Conservation (phyloP, 352 stramenopile genomes). For the Thalassiosira pacifica region DNA sequence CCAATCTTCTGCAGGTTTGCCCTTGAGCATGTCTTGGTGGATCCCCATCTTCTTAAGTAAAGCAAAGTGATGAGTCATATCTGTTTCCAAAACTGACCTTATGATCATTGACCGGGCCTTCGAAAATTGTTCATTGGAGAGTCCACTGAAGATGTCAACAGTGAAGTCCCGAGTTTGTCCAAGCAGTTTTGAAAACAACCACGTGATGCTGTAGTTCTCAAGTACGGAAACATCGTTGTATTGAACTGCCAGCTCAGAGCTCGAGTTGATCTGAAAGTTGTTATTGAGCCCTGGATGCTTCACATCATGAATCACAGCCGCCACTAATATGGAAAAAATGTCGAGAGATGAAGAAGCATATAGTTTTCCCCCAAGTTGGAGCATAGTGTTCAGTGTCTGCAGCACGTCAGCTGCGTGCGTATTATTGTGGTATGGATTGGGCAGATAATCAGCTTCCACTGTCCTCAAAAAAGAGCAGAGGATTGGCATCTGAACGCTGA, state of each 20-base stretch:
- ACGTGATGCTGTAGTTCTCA: slow-evolving; percentile 84
- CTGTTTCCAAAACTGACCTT: slow-evolving; percentile 78
- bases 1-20: slow-evolving; percentile 46
- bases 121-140: slow-evolving; percentile 51
- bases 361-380: slow-evolving; percentile 60
- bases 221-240: slow-evolving; percentile 94
- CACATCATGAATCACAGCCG: slow-evolving; percentile 92
- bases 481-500: slow-evolving; percentile 58
- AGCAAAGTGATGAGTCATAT: slow-evolving; percentile 85
- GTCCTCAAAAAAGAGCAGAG: slow-evolving; percentile 69
- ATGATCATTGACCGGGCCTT: slow-evolving; percentile 73
- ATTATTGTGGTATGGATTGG: slow-evolving; percentile 79
- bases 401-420: slow-evolving; percentile 73
- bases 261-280: slow-evolving; percentile 89
- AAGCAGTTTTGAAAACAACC: slow-evolving; percentile 66
- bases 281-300: slow-evolving; percentile 93
- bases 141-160: slow-evolving; percentile 69
- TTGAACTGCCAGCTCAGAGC: slow-evolving; percentile 89
- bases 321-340: slow-evolving; percentile 86
- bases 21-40: slow-evolving; percentile 52
- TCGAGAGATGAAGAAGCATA: slow-evolving; percentile 58
- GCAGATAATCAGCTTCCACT: slow-evolving; percentile 66
- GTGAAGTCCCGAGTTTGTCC: slow-evolving; percentile 43
- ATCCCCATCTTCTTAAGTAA: slow-evolving; percentile 61
- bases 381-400: slow-evolving; percentile 66